Evolutionary conservation across 495 filamentous ascomycete species (phyloP).

Genomic region (Chaetomidium leptoderma): DNA sequence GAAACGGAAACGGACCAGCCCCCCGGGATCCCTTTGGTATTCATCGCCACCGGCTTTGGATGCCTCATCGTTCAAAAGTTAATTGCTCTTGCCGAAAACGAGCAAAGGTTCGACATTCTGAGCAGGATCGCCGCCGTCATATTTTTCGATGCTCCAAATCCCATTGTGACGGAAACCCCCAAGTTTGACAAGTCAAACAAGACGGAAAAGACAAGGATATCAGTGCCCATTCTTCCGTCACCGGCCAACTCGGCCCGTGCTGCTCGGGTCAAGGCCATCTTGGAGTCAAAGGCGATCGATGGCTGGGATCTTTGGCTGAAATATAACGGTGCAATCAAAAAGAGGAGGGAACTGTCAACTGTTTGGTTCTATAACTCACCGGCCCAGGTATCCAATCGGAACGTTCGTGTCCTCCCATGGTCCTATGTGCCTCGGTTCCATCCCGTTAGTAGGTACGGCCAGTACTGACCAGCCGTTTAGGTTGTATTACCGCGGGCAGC

Average conservation of each 20-base stretch:
- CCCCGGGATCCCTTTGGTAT: not conserved
- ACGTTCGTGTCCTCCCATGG: not conserved
- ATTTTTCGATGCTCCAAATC: not conserved
- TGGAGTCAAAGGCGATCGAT: not conserved
- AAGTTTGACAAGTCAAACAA: too few species aligned
- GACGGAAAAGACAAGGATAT: not conserved
- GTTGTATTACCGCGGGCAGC: not conserved
- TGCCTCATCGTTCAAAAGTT: slow-evolving; percentile 1
- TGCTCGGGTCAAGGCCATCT: not conserved
- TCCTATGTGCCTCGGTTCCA: not conserved
- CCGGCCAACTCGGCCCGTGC: not conserved
- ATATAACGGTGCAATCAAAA: not conserved
- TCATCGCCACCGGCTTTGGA: slow-evolving; percentile 1
- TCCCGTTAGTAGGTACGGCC: too few species aligned
- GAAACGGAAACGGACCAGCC: not conserved
- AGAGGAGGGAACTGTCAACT: not conserved
- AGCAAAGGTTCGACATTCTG: not conserved
- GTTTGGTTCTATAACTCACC: slow-evolving; percentile 1
- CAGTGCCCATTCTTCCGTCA: not conserved
- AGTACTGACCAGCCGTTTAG: not conserved
- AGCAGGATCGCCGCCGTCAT: not conserved
- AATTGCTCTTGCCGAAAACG: not conserved
- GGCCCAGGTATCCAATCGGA: not conserved
- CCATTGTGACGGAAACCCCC: not conserved
- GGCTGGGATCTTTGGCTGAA: not conserved